Base-by-base conservation (phyloP, 2,329 filamentous ascomycete species). In the Fusarium sp. region DNA sequence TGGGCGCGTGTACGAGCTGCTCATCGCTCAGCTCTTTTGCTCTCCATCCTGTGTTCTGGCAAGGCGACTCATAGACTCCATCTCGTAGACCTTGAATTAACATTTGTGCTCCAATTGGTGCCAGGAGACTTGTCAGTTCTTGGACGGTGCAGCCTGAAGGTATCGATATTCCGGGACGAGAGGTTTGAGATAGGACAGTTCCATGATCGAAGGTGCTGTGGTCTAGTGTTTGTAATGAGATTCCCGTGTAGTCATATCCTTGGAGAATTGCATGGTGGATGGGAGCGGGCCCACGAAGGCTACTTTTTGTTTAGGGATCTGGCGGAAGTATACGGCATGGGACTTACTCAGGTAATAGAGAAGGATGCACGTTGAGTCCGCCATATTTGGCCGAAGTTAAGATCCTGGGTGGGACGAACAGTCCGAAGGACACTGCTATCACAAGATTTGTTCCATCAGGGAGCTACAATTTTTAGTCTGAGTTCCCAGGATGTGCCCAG, bases 291-390 rank as follows among this genome's bases (percentile, higher is more conserved):
- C 96, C 96, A 65, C 92, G 91, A 66, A 97, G 90, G 79, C 92
- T 94, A 64, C 39, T 9, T n/a, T 7, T 45, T 44, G 50, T 78
- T 78, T 50, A 78, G 65, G 31, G 28, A 26, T 20, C 26, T 45
- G 26, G 9, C 47, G 20, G 48, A 20, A 20, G 12, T 28, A 30
- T 24, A 22, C n/a, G n/a, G 20, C 16, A 24, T 20, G 16, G 28
- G 33, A 79, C 85, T 74, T 85, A 93, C 91, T 96, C 92, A 8
- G 95, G 95, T 20, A 99, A 88, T 33, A 98, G 83, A 2, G 95
- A 98, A 3, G 96, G 96, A 78, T 99, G 96, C 5, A 99, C 88
- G 81, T 99, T 99, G 7, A 99, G 83, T 0, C 96, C 96, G 47
- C 95, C 95, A 82, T 97, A 97, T 75, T 88, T 89, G 30, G 93